Evolutionary conservation across 2,329 filamentous ascomycete species (phyloP).

Genomic region (Mariannaea sp.): DNA sequence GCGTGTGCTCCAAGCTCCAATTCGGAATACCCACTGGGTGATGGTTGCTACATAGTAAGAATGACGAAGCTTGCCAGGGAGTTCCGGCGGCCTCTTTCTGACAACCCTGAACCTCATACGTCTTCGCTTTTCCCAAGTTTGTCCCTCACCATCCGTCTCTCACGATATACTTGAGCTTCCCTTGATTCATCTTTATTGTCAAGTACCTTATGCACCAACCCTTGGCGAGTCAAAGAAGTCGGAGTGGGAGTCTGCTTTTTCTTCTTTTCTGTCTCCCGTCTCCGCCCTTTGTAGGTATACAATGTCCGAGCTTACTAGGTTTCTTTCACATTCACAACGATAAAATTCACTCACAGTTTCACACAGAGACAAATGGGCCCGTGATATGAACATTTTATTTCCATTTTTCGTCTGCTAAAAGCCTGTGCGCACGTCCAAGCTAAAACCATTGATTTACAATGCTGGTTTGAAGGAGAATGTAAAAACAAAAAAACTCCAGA

Average conservation of each 20-base stretch:
- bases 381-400: slow-evolving; percentile 1
- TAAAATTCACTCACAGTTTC: too few species aligned
- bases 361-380: neutral
- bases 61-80: too few species aligned
- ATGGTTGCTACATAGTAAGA: neutral
- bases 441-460: slow-evolving; percentile 14
- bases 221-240: too few species aligned
- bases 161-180: too few species aligned
- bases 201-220: too few species aligned
- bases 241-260: too few species aligned
- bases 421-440: slow-evolving; percentile 2
- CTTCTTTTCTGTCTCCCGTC: too few species aligned
- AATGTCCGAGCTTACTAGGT: neutral
- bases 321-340: neutral
- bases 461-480: too few species aligned
- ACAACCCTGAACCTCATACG: neutral
- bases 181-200: too few species aligned
- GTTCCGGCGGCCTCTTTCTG: slow-evolving; percentile 12
- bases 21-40: neutral
- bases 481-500: slow-evolving; percentile 14
- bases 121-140: neutral
- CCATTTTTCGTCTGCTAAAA: slow-evolving; percentile 3
- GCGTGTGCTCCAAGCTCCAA: neutral
- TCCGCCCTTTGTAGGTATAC: neutral
- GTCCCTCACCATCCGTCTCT: too few species aligned